Conservation (phyloP, 2,329 filamentous ascomycete genomes). For the Hypoxylon sp. region DNA sequence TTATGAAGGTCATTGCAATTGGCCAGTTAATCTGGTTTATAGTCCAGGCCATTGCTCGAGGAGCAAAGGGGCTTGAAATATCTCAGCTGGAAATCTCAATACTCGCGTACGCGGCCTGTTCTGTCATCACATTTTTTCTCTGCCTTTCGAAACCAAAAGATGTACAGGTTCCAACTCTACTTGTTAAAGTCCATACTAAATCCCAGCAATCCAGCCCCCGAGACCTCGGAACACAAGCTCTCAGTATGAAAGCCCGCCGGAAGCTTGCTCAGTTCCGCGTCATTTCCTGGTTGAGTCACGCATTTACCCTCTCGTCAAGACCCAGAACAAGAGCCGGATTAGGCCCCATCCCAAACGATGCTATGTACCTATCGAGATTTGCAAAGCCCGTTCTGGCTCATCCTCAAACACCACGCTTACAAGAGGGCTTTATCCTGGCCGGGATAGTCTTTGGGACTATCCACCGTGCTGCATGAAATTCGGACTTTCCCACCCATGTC, state of each 20-base stretch:
- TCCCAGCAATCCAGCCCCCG: background rate
- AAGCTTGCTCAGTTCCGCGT: background rate
- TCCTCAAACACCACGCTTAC: background rate
- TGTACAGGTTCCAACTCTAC: background rate
- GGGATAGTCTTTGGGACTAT: background rate
- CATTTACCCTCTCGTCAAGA: background rate
- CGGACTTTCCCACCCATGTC: background rate
- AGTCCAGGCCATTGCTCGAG: background rate
- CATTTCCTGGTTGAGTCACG: background rate
- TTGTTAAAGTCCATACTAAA: background rate
- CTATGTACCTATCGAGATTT: background rate
- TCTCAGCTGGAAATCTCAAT: background rate
- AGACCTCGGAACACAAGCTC: background rate
- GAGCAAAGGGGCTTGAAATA: background rate
- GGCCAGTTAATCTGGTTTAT: constrained; percentile 5
- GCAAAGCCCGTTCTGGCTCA: background rate
- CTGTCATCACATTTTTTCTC: background rate
- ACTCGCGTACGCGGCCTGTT: constrained; percentile 3
- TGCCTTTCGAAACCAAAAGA: constrained; percentile 4
- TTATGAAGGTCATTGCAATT: constrained; percentile 1
- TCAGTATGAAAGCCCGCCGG: background rate
- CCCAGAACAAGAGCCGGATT: background rate
- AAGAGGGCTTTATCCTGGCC: constrained; percentile 1
- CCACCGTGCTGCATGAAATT: constrained; percentile 1
- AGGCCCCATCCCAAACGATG: background rate